Conservation (phyloP, 495 filamentous ascomycete genomes). For the Xylaria nigripes region DNA sequence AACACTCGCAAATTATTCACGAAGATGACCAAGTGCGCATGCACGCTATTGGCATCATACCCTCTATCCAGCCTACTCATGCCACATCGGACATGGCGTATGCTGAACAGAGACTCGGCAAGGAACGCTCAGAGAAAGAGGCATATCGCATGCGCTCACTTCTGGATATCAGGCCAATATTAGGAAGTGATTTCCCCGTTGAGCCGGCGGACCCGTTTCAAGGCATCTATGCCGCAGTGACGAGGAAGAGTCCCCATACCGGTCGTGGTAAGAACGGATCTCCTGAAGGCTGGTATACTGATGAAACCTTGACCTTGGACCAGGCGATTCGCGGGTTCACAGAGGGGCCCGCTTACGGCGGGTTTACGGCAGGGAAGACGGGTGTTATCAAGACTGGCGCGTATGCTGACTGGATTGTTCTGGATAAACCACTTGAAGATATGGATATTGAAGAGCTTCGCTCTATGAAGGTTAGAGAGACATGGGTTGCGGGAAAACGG, state of each 20-base stretch:
- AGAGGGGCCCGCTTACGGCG: slow-evolving; percentile 34
- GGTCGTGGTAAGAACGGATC: slow-evolving; percentile 36
- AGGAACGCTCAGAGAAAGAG: slow-evolving; percentile 34
- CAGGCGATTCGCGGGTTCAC: slow-evolving; percentile 53
- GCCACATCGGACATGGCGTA: slow-evolving; percentile 58
- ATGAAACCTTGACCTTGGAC: slow-evolving; percentile 44
- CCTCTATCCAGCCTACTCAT: slow-evolving; percentile 60
- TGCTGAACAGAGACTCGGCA: slow-evolving; percentile 47
- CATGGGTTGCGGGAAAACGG: slow-evolving; percentile 51
- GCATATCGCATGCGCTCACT: slow-evolving; percentile 54
- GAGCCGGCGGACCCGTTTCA: slow-evolving; percentile 53
- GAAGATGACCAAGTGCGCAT: slow-evolving; percentile 51
- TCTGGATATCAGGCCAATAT: slow-evolving; percentile 35
- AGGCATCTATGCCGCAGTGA: slow-evolving; percentile 56
- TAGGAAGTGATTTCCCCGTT: slow-evolving; percentile 60
- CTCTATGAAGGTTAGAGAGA: slow-evolving; percentile 47
- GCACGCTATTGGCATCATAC: slow-evolving; percentile 47
- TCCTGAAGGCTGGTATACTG: slow-evolving; percentile 42
- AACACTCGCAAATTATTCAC: slow-evolving; percentile 58
- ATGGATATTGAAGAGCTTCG: slow-evolving; percentile 38
- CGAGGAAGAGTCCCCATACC: slow-evolving; percentile 44
- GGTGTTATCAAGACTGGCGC: slow-evolving; percentile 45
- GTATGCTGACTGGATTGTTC: slow-evolving; percentile 56
- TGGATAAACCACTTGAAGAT: slow-evolving; percentile 39
- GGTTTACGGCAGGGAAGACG: slow-evolving; percentile 42